phyloP scores from a whole-genome alignment of 371 early-diverging fungal genomes.

The Actinomucor elegans region DNA sequence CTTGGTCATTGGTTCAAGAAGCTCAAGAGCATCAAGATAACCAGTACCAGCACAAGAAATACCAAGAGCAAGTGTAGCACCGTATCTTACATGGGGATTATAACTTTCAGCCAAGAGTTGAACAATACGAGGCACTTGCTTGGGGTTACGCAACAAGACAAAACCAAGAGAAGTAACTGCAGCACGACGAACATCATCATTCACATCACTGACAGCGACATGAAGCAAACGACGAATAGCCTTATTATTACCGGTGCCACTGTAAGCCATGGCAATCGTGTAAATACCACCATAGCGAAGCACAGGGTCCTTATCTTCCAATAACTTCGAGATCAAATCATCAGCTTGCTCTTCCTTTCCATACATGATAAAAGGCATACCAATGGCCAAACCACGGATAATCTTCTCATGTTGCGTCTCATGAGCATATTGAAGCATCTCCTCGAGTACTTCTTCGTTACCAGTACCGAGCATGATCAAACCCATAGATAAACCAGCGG shows the following conservation, averaged over 20 bases:
- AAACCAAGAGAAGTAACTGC: conserved; percentile 98
- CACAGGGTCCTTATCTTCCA: conserved; percentile 92
- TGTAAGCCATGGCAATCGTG: conserved; percentile 96
- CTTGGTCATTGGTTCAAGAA: conserved; percentile 98
- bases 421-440: conserved; percentile 94
- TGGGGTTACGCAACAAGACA: conserved; percentile 85
- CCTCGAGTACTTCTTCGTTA: conserved; percentile 80
- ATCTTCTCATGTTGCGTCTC: conserved; percentile 99
- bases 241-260: conserved; percentile 96
- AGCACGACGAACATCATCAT: conserved; percentile 98
- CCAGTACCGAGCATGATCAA: conserved; percentile 95
- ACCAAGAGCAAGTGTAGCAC: conserved; percentile 96
- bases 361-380: conserved; percentile 94
- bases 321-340: conserved; percentile 75
- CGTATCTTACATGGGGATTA: conserved; percentile 98
- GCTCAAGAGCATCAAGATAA: conserved; percentile 85
- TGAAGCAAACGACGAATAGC: conserved; percentile 94
- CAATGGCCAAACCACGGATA: conserved; percentile 92
- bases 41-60: conserved; percentile 98
- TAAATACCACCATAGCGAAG: conserved; percentile 96
- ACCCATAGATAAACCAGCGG: conserved; percentile 97
- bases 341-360: conserved; percentile 95
- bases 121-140: conserved; percentile 95
- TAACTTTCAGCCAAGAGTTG: conserved; percentile 97
- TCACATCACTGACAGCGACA: conserved; percentile 96